These are phyloP conservation scores for Epichloe sibirici DNA, from an alignment of 2,329 filamentous ascomycete species.

Conservation along the genomic window DNA sequence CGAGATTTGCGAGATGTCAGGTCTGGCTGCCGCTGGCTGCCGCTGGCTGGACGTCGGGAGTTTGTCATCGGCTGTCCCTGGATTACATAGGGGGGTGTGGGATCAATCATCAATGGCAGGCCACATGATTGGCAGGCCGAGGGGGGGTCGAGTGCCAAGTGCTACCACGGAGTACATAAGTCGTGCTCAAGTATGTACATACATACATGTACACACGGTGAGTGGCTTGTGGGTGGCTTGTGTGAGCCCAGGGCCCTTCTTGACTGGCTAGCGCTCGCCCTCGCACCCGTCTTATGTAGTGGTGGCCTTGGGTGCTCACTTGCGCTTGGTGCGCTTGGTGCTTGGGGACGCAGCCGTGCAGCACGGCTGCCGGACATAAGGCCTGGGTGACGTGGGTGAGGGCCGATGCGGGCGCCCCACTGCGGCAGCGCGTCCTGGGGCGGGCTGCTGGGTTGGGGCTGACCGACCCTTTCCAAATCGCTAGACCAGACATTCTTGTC, in stretches of 20 bases:
- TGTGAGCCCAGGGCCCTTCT: not conserved
- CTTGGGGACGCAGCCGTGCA: constrained; percentile 1
- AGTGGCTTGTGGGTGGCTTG: constrained; percentile 10
- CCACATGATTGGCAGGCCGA: constrained; percentile 22
- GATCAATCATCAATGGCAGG: constrained; percentile 12
- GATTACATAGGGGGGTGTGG: constrained; percentile 10
- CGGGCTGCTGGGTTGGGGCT: not conserved
- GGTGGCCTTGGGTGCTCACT: not conserved
- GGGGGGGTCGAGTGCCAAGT: constrained; percentile 2
- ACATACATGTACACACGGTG: not conserved
- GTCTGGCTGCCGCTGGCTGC: not conserved
- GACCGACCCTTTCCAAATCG: too few relatives aligned
- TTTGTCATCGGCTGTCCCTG: not conserved
- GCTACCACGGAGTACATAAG: not conserved
- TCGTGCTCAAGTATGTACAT: too few relatives aligned
- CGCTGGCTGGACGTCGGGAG: constrained; percentile 2
- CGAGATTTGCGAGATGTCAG: constrained; percentile 14
- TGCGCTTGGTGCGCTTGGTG: too few relatives aligned
- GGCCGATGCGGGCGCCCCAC: constrained; percentile 2
- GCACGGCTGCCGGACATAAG: not conserved
- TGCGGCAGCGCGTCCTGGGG: not conserved
- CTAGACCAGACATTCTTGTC: too few relatives aligned
- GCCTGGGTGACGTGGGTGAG: not conserved
- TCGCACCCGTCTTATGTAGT: not conserved
- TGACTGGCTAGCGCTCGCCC: not conserved